phyloP scores from a whole-genome alignment of 768 basidiomycete genomes.

The Pleurotus salmoneostramineus region DNA sequence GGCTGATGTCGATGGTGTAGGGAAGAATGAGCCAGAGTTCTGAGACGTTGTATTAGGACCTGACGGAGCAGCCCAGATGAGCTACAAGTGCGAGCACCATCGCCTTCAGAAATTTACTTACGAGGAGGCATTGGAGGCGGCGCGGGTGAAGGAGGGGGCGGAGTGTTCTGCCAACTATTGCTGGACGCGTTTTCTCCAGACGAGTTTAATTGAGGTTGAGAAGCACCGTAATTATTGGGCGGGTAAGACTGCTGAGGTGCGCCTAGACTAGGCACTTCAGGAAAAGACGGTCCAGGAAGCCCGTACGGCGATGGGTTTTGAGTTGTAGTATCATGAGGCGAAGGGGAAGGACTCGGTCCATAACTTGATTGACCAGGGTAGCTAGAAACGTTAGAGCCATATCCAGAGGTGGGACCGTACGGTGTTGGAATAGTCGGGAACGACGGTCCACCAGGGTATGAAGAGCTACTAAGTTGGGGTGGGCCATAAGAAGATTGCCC shows the following conservation, averaged over 20 bases:
- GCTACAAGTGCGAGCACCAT: neutral
- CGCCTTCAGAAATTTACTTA: slow-evolving; percentile 10
- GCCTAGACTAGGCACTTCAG: slow-evolving; percentile 4
- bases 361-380: neutral
- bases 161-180: neutral
- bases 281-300: slow-evolving; percentile 10
- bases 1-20: slow-evolving; percentile 21
- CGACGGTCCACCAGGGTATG: slow-evolving; percentile 9
- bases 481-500: slow-evolving; percentile 10
- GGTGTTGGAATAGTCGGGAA: slow-evolving; percentile 3
- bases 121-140: slow-evolving; percentile 15
- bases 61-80: neutral
- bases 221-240: no score
- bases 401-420: neutral
- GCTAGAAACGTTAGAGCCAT: neutral
- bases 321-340: neutral
- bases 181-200: no score
- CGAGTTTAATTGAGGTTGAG: no score
- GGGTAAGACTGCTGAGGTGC: slow-evolving; percentile 6
- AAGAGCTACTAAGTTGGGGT: slow-evolving; percentile 7
- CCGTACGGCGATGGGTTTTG: neutral
- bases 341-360: neutral
- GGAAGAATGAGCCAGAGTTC: slow-evolving; percentile 22
- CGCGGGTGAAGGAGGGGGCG: slow-evolving; percentile 10
- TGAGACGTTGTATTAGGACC: neutral